Conservation (phyloP, 2,329 filamentous ascomycete genomes). For the Ophiostoma himal-ulmi region DNA sequence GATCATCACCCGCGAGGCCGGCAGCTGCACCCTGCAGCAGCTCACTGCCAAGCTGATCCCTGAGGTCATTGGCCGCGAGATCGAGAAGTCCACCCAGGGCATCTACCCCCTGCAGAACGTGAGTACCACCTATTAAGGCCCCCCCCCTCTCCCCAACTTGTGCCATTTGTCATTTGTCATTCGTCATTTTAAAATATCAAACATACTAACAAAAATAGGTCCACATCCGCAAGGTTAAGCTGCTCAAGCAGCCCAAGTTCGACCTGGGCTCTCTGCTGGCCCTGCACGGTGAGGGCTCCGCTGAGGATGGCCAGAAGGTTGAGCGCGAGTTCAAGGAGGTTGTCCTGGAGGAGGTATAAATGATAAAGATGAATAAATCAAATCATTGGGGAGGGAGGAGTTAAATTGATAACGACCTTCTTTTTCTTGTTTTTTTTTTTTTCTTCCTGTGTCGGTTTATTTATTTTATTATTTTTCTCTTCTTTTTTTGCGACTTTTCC, state of each 20-base stretch:
- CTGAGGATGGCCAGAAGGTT: constrained; percentile 97
- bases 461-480: constrained; percentile 19
- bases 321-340: constrained; percentile 99
- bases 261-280: constrained; percentile 93
- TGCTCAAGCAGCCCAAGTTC: constrained; percentile 98
- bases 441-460: constrained; percentile 20
- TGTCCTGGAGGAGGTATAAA: constrained; percentile 90
- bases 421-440: constrained; percentile 18
- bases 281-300: constrained; percentile 94
- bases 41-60: constrained; percentile 98
- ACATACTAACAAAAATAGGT: constrained; percentile 52
- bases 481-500: constrained; percentile 10
- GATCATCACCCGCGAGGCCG: constrained; percentile 95
- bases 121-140: constrained; percentile 33
- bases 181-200: too few relatives aligned
- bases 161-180: too few relatives aligned
- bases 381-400: neutral
- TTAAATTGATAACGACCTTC: constrained; percentile 9
- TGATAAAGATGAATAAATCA: constrained; percentile 12
- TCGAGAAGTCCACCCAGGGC: constrained; percentile 98
- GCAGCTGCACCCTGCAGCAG: constrained; percentile 89
- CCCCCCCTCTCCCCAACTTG: too few relatives aligned
- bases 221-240: constrained; percentile 99
- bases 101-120: constrained; percentile 99
- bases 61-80: constrained; percentile 98